Evolutionary conservation across 768 basidiomycete species (phyloP), one percentile per base, ranked within the genome.

Genomic region (Termitomyces eurrhizus): DNA sequence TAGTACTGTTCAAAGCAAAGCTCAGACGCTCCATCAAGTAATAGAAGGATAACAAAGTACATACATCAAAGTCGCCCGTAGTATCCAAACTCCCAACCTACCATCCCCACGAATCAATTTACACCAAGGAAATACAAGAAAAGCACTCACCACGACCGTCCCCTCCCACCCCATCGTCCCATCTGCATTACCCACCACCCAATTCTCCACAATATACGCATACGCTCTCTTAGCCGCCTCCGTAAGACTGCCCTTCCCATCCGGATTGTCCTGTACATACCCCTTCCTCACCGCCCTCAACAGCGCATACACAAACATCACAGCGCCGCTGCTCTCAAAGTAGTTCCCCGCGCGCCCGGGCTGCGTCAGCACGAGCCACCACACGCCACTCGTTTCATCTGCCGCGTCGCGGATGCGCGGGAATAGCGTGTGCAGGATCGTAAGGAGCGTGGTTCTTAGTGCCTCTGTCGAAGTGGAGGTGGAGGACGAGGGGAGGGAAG

Each of bases 281-380:
- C 80, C 78, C 44, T 74, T 57, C 60, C 80, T 71, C n/a, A 80
- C 75, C 5, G 71, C 78, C 59, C 79, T 79, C 64, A 83, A 60
- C 46, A 82, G 63, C 0, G 79, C 60, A 64, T 81, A 83, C 4
- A 80, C 76, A 58, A 75, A 81, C 80, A 82, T 82, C 48, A 74
- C 70, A 12, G 72, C 64, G 0, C 74, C 80, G 60, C 77, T 79
- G 68, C 78, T 79, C 71, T 83, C 81, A 58, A 82, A 80, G 62
- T 81, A 82, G 62, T 83, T 83, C 41, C 69, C 70, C 32, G 68
- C 65, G 21, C 79, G 65, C 29, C 78, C 78, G 16, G 80, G 78
- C 64, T 81, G 76, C 11, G 76, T 78, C 32, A 81, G 71, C n/a
- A 83, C 80, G 33, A 81, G 72, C 81, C 80, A 82, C 79, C 80